These are phyloP conservation scores for Typha latifolia DNA, from an alignment of 176 grass and related monocot species.

Conservation along the genomic window DNA sequence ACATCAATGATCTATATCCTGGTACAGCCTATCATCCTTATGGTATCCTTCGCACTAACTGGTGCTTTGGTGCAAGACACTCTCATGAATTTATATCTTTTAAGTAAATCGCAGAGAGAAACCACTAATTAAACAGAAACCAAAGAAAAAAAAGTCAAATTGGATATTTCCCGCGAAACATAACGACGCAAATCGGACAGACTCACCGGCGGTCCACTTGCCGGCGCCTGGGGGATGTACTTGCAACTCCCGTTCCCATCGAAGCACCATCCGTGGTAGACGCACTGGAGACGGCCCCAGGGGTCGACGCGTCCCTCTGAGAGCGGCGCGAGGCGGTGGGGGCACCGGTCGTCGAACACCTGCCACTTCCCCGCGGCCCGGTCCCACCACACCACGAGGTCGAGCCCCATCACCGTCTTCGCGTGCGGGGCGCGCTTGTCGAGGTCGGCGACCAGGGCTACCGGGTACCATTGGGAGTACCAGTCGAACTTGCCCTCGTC, in stretches of 20 bases:
- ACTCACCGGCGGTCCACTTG: constrained; percentile 45
- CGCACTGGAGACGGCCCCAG: constrained; percentile 77
- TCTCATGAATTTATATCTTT: too few species aligned
- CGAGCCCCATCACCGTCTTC: constrained; percentile 76
- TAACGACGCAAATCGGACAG: neutral
- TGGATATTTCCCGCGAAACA: neutral
- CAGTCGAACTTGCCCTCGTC: constrained; percentile 53
- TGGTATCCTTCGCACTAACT: too few species aligned
- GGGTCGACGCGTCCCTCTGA: constrained; percentile 81
- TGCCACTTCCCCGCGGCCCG: constrained; percentile 46
- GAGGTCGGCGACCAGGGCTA: constrained; percentile 71
- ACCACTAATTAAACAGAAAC: too few species aligned
- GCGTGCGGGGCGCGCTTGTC: constrained; percentile 66
- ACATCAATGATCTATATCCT: too few species aligned
- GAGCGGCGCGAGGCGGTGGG: constrained; percentile 84
- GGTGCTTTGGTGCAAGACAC: too few species aligned
- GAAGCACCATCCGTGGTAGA: constrained; percentile 98
- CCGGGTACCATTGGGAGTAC: constrained; percentile 82
- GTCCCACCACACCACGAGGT: constrained; percentile 79
- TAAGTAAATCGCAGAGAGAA: too few species aligned
- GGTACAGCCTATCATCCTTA: too few species aligned
- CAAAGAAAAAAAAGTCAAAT: neutral
- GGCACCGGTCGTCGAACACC: constrained; percentile 75
- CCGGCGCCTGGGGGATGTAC: constrained; percentile 78
- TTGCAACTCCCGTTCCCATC: constrained; percentile 72